Base-by-base conservation (phyloP, 2,329 filamentous ascomycete genomes). In the Hymenoscyphus albidus region DNA sequence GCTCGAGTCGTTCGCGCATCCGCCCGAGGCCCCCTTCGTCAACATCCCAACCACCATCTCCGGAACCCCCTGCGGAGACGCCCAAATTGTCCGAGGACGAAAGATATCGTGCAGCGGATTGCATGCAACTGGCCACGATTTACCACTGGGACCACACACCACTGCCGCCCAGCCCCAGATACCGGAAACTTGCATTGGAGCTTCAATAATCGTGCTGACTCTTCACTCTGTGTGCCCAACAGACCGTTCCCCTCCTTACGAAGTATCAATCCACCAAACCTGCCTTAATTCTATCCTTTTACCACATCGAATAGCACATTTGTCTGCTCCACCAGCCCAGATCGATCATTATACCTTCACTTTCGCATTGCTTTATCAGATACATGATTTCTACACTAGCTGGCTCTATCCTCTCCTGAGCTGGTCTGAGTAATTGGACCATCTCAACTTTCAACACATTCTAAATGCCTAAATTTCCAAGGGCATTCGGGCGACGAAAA, bases 401-500 rank as follows among this genome's bases (percentile, higher is more conserved):
- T 63, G 40, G 44, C 38, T 39, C 38, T 22, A 51, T 42, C 63
- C 44, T 65, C 60, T 42, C 44, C 59, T 65, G 63, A 61, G 32
- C 56, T 59, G 44, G 62, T 44, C 62, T 4, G 62, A 32, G n/a
- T 9, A 32, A 64, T 66, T 58, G 44, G 63, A 54, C 58, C 40
- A 56, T 51, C 39, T 57, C 55, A 59, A 58, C 35, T 22, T 55
- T 18, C 65, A 59, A 66, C 66, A 64, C 51, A 66, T 67, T 69
- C 74, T 72, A 74, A 60, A 76, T 76, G 74, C 74, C 74, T 72
- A 75, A 71, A 69, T 74, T 75, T 67, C 70, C 74, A 39, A 75
- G 71, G 65, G 69, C 62, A 35, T 76, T 76, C 64, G 73, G 71
- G 64, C 72, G 74, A 68, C 74, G 74, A 59, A 76, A 74, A 72